A percentile compares a stretch with the other conserved stretches of the same genome.
These are phyloP conservation scores for Fistulinella prunicolor DNA, from an alignment of 768 basidiomycete genomes.

Conservation along the genomic window DNA sequence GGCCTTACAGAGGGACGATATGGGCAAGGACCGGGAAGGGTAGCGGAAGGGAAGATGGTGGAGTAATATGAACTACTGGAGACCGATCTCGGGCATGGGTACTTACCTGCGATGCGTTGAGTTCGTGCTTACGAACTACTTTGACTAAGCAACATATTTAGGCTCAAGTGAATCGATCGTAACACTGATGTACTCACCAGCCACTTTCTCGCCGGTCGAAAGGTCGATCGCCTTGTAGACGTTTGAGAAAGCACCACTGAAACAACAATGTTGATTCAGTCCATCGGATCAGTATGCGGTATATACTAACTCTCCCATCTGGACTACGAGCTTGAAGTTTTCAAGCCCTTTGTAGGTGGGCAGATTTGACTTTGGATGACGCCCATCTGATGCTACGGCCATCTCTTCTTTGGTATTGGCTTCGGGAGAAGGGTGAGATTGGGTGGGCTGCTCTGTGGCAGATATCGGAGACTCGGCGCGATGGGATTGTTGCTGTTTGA, in stretches of 20 bases:
- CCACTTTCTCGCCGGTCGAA: conserved; percentile 72
- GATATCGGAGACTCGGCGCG: conserved; percentile 37
- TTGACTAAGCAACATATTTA: conserved; percentile 57
- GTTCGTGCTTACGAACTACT: conserved; percentile 89
- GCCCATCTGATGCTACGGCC: conserved; percentile 72
- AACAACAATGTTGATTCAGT: conserved; percentile 17
- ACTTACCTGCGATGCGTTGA: conserved; percentile 89
- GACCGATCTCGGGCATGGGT: conserved; percentile 11
- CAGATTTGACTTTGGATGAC: conserved; percentile 70
- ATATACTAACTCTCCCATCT: conserved; percentile 88
- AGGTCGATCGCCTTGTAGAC: conserved; percentile 91
- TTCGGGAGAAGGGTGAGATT: conserved; percentile 24
- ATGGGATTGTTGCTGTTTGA: conserved; percentile 39
- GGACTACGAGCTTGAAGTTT: conserved; percentile 68
- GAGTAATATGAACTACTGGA: conserved; percentile 30
- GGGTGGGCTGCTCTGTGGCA: conserved; percentile 35
- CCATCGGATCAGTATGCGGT: background rate
- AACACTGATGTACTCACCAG: conserved; percentile 48
- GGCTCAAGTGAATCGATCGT: background rate
- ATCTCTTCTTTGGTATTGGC: conserved; percentile 7
- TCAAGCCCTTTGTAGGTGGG: conserved; percentile 86
- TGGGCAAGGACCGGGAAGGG: conserved; percentile 20
- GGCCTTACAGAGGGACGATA: conserved; percentile 52
- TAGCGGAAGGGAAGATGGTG: conserved; percentile 11
- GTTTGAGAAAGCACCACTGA: conserved; percentile 94